Base-by-base conservation (phyloP, 805 yeast species). In the Metschnikowia proteae region DNA sequence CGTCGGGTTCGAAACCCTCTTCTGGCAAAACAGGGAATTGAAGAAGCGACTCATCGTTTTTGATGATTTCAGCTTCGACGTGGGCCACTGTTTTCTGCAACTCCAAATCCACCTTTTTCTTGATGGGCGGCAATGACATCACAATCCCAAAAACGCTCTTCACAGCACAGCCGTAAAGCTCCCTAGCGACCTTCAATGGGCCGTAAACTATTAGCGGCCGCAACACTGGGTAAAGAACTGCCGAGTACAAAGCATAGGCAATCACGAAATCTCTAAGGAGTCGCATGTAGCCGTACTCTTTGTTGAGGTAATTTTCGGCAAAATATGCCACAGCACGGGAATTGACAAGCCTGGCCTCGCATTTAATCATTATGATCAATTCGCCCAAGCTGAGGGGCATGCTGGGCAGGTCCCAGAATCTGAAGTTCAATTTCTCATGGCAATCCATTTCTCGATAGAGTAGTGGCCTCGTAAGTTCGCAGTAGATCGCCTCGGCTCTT, bases 61-160 rank as follows among this genome's bases (percentile, higher is more conserved):
- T 73, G 44, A 91, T 78, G 48, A 92, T 58, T 22, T 76, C 75
- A 0, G 66, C 54, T 53, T 90, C 89, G 31, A 92, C 66, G 23
- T 71, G 69, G 0, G 40, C 62, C 2, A 78, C 63, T 0, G 79
- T 79, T 38, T 69, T 71, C 4, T 50, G 49, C 1, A 91, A 74
- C 60, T 91, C 91, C 26, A 64, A 59, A 34, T 84, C 82, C 5
- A 92, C 84, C 56, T 78, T 79, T 0, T 60, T 52, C 47, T 72
- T 78, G 25, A 88, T 52, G 0, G 78, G 68, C 2, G 91, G 90
- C 5, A 84, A 65, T 0, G 64, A 47, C 50, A 63, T 52, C 9
- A 61, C 33, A 6, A 53, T 9, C n/a, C 33, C 36, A 22, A 52
- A 48, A n/a, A 38, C 51, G 43, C 39, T 34, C 37, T 50, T 56